A percentile compares a stretch with the other conserved stretches of the same genome.
phyloP scores from a whole-genome alignment of 257 asterid genomes.

The Solanum peruvianum region DNA sequence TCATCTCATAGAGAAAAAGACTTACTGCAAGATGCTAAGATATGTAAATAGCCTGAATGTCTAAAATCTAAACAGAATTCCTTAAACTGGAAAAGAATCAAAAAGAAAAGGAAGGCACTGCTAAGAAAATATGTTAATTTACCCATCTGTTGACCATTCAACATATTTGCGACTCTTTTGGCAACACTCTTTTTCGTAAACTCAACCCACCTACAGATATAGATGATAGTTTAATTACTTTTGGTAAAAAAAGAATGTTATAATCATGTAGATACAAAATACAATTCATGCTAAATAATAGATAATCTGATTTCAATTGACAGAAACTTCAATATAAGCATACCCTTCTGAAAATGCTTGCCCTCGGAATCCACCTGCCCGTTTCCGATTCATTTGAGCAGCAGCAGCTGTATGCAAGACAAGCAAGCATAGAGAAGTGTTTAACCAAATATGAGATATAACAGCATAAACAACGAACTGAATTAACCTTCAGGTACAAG shows the following conservation, averaged over 20 bases:
- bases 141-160: constrained; percentile 85
- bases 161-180: constrained; percentile 66
- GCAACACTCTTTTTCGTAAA: constrained; percentile 71
- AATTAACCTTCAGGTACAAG: constrained; percentile 70
- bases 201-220: constrained; percentile 79
- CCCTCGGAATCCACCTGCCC: constrained; percentile 70
- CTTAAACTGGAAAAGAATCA: neutral
- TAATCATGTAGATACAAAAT: neutral
- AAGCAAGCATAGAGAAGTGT: neutral
- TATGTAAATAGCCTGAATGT: neutral
- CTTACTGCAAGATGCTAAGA: neutral
- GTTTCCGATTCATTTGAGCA: constrained; percentile 46
- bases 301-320: neutral
- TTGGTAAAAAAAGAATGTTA: neutral
- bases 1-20: neutral
- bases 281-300: neutral
- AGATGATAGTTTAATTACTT: neutral
- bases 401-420: constrained; percentile 31
- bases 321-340: neutral
- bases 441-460: neutral
- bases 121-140: neutral
- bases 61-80: neutral
- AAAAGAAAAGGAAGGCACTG: neutral
- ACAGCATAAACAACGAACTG: neutral
- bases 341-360: constrained; percentile 88